Percentiles rank a stretch among this genome's conserved stretches.
Evolutionary conservation across 148 eudicot species (phyloP).

Genomic region (Chenopodium formosanum): DNA sequence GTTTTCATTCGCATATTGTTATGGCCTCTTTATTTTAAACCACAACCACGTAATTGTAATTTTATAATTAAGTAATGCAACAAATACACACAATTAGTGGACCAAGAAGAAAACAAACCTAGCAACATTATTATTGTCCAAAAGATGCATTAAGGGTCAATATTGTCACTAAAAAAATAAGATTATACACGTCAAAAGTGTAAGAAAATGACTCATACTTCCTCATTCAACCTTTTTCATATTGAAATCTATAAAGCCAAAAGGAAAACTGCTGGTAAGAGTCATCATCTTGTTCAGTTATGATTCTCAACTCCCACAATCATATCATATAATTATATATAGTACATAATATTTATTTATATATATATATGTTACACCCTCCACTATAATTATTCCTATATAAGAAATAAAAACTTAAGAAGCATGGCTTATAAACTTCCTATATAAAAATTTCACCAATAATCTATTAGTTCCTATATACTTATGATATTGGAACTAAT

Average conservation of each 20-base stretch:
- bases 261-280: background rate
- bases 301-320: constrained; percentile 11
- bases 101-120: background rate
- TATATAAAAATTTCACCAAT: background rate
- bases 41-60: no score
- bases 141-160: background rate
- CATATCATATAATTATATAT: background rate
- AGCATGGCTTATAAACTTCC: constrained; percentile 9
- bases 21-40: no score
- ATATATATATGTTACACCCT: background rate
- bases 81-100: background rate
- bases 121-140: background rate
- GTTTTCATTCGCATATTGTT: no score
- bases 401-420: background rate
- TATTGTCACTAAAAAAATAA: background rate
- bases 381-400: background rate
- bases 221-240: constrained; percentile 6
- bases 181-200: constrained; percentile 30
- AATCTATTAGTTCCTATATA: background rate
- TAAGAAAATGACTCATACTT: constrained; percentile 4
- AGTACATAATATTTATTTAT: background rate
- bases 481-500: background rate
- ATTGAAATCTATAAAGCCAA: constrained; percentile 8
- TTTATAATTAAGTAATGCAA: no score
- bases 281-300: constrained; percentile 11